A percentile compares a stretch with the other conserved stretches of the same genome.
These are phyloP conservation scores for Starmerella ratchasimensis DNA, from an alignment of 805 yeast genomes.

Conservation along the genomic window DNA sequence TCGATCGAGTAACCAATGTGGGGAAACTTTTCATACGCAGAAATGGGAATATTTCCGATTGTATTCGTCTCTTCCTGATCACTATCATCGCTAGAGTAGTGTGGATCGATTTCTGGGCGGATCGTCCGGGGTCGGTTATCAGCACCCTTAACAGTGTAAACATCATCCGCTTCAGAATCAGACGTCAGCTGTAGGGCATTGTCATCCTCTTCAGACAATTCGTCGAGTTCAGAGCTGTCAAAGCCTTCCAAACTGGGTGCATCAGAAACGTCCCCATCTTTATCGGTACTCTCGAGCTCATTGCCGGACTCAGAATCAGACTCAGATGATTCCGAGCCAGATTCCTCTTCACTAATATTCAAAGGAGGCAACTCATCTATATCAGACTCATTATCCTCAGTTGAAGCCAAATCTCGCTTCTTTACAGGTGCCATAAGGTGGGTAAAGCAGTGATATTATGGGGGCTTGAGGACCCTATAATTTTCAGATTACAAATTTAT, in stretches of 20 bases:
- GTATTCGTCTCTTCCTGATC: slow-evolving; percentile 73
- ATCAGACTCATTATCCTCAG: slow-evolving; percentile 2
- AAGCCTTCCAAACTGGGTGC: slow-evolving; percentile 13
- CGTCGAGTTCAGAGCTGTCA: slow-evolving; percentile 19
- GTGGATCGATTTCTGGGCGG: slow-evolving; percentile 83
- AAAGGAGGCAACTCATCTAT: slow-evolving; percentile 12
- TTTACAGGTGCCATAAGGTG: slow-evolving; percentile 7
- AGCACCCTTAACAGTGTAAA: slow-evolving; percentile 27
- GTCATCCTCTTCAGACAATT: slow-evolving; percentile 30
- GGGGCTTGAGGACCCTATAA: background rate
- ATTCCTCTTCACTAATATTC: slow-evolving; percentile 6
- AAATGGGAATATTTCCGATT: slow-evolving; percentile 82
- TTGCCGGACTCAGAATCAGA: slow-evolving; percentile 4
- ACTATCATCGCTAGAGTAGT: slow-evolving; percentile 88
- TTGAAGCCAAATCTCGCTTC: slow-evolving; percentile 7
- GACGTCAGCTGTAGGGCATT: slow-evolving; percentile 22
- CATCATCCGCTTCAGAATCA: slow-evolving; percentile 29
- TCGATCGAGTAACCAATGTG: slow-evolving; percentile 94
- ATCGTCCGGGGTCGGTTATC: slow-evolving; percentile 73
- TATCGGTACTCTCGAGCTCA: background rate
- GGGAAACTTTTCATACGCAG: slow-evolving; percentile 94
- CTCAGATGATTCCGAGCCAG: too few species aligned
- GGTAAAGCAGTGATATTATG: background rate
- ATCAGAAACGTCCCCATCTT: slow-evolving; percentile 1
- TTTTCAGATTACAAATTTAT: slow-evolving; percentile 5